These are phyloP conservation scores for Kwoniella bestiolae DNA, from an alignment of 768 basidiomycete species.

Conservation along the genomic window DNA sequence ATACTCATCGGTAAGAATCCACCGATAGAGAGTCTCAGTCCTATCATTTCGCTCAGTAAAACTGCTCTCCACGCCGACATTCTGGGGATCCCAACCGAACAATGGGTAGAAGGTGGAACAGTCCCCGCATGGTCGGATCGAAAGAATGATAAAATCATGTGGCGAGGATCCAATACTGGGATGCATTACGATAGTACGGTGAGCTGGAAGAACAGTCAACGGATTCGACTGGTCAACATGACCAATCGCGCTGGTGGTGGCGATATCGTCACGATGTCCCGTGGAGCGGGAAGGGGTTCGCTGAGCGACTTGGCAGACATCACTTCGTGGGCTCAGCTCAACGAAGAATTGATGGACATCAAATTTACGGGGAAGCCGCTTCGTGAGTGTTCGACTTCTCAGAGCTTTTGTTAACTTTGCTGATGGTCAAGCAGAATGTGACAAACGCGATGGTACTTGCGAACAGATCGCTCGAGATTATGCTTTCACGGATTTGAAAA, in stretches of 20 bases:
- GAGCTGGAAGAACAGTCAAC: conserved; percentile 45
- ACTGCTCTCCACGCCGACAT: conserved; percentile 33
- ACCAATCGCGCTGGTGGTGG: conserved; percentile 10
- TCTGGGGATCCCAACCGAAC: conserved; percentile 32
- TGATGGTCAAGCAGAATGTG: conserved; percentile 38
- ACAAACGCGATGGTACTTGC: conserved; percentile 50
- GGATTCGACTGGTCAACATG: conserved; percentile 41
- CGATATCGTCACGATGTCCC: background rate
- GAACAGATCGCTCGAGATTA: conserved; percentile 41
- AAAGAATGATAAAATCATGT: conserved; percentile 41
- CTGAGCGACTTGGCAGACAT: background rate
- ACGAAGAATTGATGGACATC: conserved; percentile 14
- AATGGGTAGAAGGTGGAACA: conserved; percentile 19
- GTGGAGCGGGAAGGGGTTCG: background rate
- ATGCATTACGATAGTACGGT: conserved; percentile 27
- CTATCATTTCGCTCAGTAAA: conserved; percentile 28
- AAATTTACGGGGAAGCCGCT: conserved; percentile 12
- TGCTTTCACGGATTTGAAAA: conserved; percentile 25
- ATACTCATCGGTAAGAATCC: conserved; percentile 20
- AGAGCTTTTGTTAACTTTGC: background rate
- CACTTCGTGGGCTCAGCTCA: background rate
- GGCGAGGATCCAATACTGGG: conserved; percentile 55
- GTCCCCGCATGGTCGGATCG: conserved; percentile 43
- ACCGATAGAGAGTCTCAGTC: conserved; percentile 15
- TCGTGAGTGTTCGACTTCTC: conserved; percentile 1